Conservation (phyloP, 495 filamentous ascomycete genomes). For the Massariosphaeria phaeospora region DNA sequence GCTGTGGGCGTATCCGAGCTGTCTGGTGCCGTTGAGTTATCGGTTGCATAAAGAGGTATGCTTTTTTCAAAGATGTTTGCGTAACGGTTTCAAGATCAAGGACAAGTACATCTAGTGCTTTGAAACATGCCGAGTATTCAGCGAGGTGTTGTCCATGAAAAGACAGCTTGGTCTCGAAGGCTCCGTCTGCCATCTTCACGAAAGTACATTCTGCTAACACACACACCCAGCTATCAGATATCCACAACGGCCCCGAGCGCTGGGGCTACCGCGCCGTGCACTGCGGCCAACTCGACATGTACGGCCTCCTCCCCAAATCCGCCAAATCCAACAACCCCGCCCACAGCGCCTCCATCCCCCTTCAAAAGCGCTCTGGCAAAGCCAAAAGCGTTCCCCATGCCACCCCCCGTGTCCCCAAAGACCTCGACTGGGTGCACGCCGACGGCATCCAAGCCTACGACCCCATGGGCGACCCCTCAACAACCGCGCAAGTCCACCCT, state of each 20-base stretch:
- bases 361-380: constrained; percentile 68
- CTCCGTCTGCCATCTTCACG: too few species aligned
- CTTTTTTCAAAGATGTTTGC: too few species aligned
- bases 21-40: constrained; percentile 83
- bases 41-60: constrained; percentile 63
- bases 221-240: constrained; percentile 59
- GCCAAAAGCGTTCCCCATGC: constrained; percentile 55
- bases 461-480: constrained; percentile 72
- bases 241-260: constrained; percentile 71
- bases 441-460: constrained; percentile 65
- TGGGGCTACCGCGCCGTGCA: constrained; percentile 86
- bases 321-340: constrained; percentile 26
- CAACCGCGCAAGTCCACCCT: constrained; percentile 91
- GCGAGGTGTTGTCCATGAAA: too few species aligned
- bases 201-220: constrained; percentile 1
- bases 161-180: too few species aligned
- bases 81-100: too few species aligned
- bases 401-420: constrained; percentile 64
- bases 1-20: constrained; percentile 86
- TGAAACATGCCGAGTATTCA: too few species aligned
- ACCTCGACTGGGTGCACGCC: constrained; percentile 80
- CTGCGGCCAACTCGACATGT: constrained; percentile 66
- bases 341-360: constrained; percentile 46
- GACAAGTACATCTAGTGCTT: too few species aligned
- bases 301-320: constrained; percentile 43